A percentile compares a stretch with the other conserved stretches of the same genome.
Conservation (phyloP, 768 basidiomycete species). For the Cantharellus anzutake region DNA sequence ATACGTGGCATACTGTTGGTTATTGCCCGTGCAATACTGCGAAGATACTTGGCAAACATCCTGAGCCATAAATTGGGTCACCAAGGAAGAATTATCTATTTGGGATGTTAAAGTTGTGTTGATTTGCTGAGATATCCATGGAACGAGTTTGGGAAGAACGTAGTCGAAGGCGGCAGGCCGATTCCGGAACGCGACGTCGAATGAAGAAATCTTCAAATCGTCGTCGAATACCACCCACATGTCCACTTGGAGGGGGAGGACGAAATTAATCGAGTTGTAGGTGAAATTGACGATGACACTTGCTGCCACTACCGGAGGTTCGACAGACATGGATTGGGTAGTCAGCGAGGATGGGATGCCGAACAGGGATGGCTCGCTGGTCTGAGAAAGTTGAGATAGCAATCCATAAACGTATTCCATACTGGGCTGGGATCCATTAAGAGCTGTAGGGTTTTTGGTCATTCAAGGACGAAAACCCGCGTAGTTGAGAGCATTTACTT, state of each 20-base stretch:
- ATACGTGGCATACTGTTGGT: background rate
- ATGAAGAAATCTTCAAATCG: background rate
- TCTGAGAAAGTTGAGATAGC: too few species aligned
- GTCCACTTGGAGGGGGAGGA: background rate
- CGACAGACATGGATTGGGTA: background rate
- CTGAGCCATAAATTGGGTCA: background rate
- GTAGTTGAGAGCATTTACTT: too few species aligned
- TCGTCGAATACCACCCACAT: background rate
- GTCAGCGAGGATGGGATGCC: background rate
- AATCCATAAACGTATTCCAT: too few species aligned
- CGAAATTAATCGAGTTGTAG: background rate
- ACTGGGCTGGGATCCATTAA: too few species aligned
- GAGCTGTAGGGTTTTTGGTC: too few species aligned
- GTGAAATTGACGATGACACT: background rate
- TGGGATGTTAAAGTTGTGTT: background rate
- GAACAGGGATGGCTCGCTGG: too few species aligned
- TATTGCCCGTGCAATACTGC: background rate
- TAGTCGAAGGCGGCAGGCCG: background rate
- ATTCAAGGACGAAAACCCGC: too few species aligned
- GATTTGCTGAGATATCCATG: background rate
- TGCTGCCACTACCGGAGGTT: background rate
- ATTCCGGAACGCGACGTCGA: background rate
- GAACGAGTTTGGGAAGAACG: background rate
- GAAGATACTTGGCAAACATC: background rate
- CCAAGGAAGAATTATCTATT: background rate